Evolutionary conservation across 805 yeast species (phyloP).

Genomic region (Barnettozyma vustinii): DNA sequence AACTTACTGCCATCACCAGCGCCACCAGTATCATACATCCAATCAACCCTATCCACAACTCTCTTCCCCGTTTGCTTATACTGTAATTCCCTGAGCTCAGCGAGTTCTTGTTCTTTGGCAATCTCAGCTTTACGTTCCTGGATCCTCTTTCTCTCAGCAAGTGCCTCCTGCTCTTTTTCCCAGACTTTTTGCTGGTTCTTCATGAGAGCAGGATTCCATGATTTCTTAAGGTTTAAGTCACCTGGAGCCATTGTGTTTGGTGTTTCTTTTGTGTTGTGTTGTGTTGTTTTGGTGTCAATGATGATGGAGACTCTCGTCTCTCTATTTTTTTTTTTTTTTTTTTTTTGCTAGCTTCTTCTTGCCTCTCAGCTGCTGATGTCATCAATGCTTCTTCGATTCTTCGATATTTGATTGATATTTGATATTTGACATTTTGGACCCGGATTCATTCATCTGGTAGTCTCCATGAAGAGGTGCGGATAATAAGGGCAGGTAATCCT

Average conservation of each 20-base stretch:
- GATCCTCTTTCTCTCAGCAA: constrained; percentile 62
- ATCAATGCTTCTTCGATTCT: not conserved
- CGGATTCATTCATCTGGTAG: too few relatives aligned
- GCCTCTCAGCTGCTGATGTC: not conserved
- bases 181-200: constrained; percentile 84
- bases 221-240: constrained; percentile 83
- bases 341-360: too few relatives aligned
- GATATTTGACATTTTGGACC: too few relatives aligned
- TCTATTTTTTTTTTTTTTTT: too few relatives aligned
- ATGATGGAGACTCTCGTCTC: too few relatives aligned
- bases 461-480: too few relatives aligned
- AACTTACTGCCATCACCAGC: constrained; percentile 27
- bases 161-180: constrained; percentile 71
- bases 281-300: too few relatives aligned
- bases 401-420: too few relatives aligned
- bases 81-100: constrained; percentile 47
- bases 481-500: too few relatives aligned
- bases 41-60: constrained; percentile 49
- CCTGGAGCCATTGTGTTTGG: constrained; percentile 47
- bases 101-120: constrained; percentile 52
- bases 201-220: constrained; percentile 91
- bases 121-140: constrained; percentile 61
- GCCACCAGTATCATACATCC: constrained; percentile 77
- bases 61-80: constrained; percentile 34
- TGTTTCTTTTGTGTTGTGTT: too few relatives aligned